A percentile compares a stretch with the other conserved stretches of the same genome.
phyloP scores from a whole-genome alignment of 306 rosid genomes.

The Hippophae gyantsensis region DNA sequence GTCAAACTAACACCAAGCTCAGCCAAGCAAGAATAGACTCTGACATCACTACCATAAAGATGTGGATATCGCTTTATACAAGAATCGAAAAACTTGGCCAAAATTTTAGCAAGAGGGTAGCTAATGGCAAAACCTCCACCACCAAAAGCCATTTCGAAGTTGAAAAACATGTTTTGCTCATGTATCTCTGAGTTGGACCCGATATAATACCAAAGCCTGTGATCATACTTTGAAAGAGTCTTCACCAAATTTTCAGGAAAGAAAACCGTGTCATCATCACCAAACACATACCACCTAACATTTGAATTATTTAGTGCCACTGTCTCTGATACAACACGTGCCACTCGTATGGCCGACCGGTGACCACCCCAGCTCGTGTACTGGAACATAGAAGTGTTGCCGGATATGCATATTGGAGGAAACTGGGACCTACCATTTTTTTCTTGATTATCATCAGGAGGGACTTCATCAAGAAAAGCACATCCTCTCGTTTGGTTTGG shows the following conservation, averaged over 20 bases:
- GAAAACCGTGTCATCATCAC: constrained; percentile 82
- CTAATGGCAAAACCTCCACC: constrained; percentile 93
- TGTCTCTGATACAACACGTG: constrained; percentile 64
- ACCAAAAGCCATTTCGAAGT: constrained; percentile 77
- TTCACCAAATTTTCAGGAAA: constrained; percentile 69
- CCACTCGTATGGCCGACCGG: constrained; percentile 60
- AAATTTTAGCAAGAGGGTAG: constrained; percentile 43
- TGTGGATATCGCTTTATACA: constrained; percentile 75
- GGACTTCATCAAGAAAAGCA: constrained; percentile 55
- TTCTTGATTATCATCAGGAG: constrained; percentile 10
- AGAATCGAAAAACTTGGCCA: constrained; percentile 67
- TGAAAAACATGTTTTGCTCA: constrained; percentile 48
- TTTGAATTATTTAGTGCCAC: constrained; percentile 43
- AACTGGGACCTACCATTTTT: constrained; percentile 5
- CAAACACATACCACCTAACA: constrained; percentile 89
- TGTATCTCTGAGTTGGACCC: constrained; percentile 69
- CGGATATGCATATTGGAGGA: constrained; percentile 60
- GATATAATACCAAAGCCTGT: constrained; percentile 71
- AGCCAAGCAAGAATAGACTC: constrained; percentile 62
- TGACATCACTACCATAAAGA: constrained; percentile 81
- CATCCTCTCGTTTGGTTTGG: constrained; percentile 53
- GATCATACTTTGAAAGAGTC: constrained; percentile 78
- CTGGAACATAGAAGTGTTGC: constrained; percentile 61
- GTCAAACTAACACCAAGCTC: constrained; percentile 87
- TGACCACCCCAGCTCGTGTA: constrained; percentile 46